Percentiles rank a stretch among this genome's conserved stretches.
Conservation (phyloP, 441 rosid species). For the Pelargonium myrrhifolium region DNA sequence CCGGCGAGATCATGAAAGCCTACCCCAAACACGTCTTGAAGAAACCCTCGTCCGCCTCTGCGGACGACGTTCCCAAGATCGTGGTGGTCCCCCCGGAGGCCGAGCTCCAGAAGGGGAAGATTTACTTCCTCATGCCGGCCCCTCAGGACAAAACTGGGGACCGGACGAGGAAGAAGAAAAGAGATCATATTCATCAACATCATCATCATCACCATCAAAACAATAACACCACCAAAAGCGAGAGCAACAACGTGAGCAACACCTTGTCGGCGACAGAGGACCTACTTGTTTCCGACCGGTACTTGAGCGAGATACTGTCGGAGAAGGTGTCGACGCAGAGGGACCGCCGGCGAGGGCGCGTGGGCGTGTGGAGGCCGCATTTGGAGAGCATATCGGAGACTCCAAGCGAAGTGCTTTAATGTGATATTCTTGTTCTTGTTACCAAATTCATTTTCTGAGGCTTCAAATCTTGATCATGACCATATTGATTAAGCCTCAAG, state of each 20-base stretch:
- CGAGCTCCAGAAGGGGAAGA: constrained; percentile 85
- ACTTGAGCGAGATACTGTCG: constrained; percentile 77
- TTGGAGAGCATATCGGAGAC: constrained; percentile 76
- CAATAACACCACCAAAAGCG: constrained; percentile 14
- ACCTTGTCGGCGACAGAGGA: constrained; percentile 14
- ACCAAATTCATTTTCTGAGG: constrained; percentile 23
- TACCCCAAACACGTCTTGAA: constrained; percentile 78
- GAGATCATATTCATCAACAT: constrained; percentile 20
- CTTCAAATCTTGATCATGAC: constrained; percentile 16
- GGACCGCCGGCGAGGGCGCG: constrained; percentile 79
- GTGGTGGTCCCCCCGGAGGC: constrained; percentile 86
- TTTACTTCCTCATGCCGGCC: constrained; percentile 78
- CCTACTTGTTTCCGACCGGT: constrained; percentile 55
- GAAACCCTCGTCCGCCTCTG: constrained; percentile 54
- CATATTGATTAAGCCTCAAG: too few species aligned
- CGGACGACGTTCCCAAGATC: constrained; percentile 55
- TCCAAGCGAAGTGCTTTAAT: constrained; percentile 27
- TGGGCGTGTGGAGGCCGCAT: constrained; percentile 91
- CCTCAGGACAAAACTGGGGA: not conserved
- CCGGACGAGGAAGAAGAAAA: constrained; percentile 31
- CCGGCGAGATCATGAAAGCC: constrained; percentile 71
- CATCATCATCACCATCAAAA: too few species aligned
- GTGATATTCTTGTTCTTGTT: not conserved
- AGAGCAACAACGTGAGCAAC: constrained; percentile 23
- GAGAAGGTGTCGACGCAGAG: constrained; percentile 64